Evolutionary conservation across 2,329 filamentous ascomycete species (phyloP).

Genomic region (Alternaria sp.): DNA sequence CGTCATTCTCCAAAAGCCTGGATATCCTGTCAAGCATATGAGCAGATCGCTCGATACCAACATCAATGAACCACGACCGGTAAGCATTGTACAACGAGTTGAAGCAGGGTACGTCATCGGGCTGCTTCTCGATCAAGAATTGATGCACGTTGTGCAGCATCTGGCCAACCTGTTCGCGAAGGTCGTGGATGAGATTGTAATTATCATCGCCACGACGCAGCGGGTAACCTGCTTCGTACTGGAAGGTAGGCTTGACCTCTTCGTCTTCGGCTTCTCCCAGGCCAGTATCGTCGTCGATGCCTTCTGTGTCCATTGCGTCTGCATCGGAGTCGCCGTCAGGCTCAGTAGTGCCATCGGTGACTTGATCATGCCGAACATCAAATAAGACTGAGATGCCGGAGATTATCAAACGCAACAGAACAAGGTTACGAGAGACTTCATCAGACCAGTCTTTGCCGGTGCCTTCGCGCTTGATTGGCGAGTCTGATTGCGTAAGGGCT

Average conservation of each 20-base stretch:
- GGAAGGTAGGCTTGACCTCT: conserved; percentile 83
- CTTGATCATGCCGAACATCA: conserved; percentile 66
- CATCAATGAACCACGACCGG: conserved; percentile 95
- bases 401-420: conserved; percentile 85
- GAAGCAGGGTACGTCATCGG: conserved; percentile 96
- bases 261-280: conserved; percentile 78
- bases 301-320: conserved; percentile 56
- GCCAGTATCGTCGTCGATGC: conserved; percentile 59
- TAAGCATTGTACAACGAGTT: conserved; percentile 92
- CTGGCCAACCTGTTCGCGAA: conserved; percentile 81
- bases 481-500: conserved; percentile 80
- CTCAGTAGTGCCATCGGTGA: conserved; percentile 53
- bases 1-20: conserved; percentile 83
- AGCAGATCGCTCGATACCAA: conserved; percentile 93
- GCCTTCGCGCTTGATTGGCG: conserved; percentile 86
- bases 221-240: conserved; percentile 87
- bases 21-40: conserved; percentile 90
- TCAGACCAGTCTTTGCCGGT: conserved; percentile 99
- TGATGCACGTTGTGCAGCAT: conserved; percentile 83
- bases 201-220: conserved; percentile 66
- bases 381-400: conserved; percentile 92
- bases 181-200: conserved; percentile 79
- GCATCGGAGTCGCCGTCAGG: conserved; percentile 59
- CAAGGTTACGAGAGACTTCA: conserved; percentile 88
- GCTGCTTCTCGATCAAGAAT: conserved; percentile 83